Conservation (phyloP, 108 stramenopile species). For the Aureococcus anophagefferens region DNA sequence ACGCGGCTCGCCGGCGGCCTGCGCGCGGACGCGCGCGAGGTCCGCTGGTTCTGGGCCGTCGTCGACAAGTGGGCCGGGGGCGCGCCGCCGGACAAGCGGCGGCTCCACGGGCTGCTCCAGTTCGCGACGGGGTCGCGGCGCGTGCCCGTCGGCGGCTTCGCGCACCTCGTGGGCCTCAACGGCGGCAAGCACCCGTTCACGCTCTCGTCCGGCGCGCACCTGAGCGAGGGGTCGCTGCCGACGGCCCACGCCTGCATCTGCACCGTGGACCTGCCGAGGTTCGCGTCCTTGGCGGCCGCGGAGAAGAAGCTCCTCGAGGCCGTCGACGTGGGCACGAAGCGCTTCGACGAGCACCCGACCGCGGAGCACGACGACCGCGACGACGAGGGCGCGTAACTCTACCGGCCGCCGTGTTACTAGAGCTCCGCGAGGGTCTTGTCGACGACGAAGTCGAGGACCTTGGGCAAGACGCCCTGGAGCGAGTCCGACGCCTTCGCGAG, state of each 20-base stretch:
- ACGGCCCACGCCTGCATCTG: neutral
- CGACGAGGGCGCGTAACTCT: too few species aligned
- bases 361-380: neutral
- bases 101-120: constrained; percentile 28
- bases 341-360: neutral
- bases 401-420: constrained; percentile 13
- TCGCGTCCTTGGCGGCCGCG: neutral
- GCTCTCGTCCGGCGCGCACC: neutral
- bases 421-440: constrained; percentile 20
- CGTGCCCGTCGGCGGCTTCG: constrained; percentile 36
- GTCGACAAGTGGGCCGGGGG: neutral
- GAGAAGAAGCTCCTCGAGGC: neutral
- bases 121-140: constrained; percentile 34
- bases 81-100: neutral
- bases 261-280: neutral
- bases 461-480: constrained; percentile 74
- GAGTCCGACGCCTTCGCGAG: constrained; percentile 68
- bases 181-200: neutral
- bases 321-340: neutral
- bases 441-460: constrained; percentile 58
- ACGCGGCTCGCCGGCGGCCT: constrained; percentile 11
- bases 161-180: neutral
- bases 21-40: neutral
- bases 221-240: neutral
- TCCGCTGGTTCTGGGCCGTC: constrained; percentile 5